Conservation (phyloP, 805 yeast genomes). For the Lipomyces mesembrius region DNA sequence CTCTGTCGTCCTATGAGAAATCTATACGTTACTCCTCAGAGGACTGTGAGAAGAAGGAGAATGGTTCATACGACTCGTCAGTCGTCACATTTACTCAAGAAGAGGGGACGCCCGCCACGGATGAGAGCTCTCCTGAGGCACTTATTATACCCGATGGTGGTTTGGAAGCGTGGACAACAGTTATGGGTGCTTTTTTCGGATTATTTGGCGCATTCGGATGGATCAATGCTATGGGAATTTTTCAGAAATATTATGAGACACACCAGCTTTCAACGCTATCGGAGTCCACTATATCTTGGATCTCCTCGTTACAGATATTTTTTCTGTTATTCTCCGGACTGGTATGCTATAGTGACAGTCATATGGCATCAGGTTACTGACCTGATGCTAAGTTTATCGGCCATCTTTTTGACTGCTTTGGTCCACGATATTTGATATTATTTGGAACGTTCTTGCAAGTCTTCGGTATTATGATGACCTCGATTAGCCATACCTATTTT, state of each 20-base stretch:
- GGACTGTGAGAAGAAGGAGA: background rate
- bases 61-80: background rate
- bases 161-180: conserved; percentile 57
- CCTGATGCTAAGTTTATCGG: conserved; percentile 1
- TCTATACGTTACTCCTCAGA: background rate
- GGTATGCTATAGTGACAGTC: conserved; percentile 37
- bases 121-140: background rate
- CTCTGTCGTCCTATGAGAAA: background rate
- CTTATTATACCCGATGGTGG: conserved; percentile 55
- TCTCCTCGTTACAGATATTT: conserved; percentile 43
- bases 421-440: conserved; percentile 16
- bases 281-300: conserved; percentile 44
- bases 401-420: conserved; percentile 27
- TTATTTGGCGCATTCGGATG: conserved; percentile 67
- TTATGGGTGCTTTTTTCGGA: conserved; percentile 61
- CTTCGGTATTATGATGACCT: conserved; percentile 43
- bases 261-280: conserved; percentile 32
- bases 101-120: background rate
- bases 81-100: background rate
- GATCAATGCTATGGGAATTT: conserved; percentile 36
- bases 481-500: conserved; percentile 49
- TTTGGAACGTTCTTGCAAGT: conserved; percentile 37
- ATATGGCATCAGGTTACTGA: conserved; percentile 30
- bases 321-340: conserved; percentile 38
- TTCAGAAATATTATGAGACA: conserved; percentile 40